A percentile compares a stretch with the other conserved stretches of the same genome.
Evolutionary conservation across 805 yeast species (phyloP).

Genomic region (Starmerella geochares): DNA sequence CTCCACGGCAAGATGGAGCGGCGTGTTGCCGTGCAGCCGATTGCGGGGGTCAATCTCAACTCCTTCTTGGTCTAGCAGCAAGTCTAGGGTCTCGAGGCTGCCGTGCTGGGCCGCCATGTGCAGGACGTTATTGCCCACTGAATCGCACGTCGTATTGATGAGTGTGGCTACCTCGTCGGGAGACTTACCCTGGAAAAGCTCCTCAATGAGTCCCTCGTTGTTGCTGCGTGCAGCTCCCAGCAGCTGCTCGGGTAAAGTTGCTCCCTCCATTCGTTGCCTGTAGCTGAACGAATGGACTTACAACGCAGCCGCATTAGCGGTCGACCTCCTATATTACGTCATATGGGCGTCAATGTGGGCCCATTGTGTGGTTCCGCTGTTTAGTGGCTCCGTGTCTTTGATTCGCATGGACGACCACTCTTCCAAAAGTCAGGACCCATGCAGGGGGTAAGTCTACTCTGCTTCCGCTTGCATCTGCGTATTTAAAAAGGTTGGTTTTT

Average conservation of each 20-base stretch:
- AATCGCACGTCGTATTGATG: constrained; percentile 61
- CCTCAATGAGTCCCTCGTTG: constrained; percentile 61
- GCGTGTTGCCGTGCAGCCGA: constrained; percentile 68
- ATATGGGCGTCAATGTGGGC: neutral
- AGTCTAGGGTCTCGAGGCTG: constrained; percentile 71
- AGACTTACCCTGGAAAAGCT: constrained; percentile 39
- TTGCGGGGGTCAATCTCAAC: constrained; percentile 80
- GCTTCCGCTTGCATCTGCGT: too few species aligned
- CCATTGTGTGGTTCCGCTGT: neutral
- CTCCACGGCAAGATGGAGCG: constrained; percentile 74
- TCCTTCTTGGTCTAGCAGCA: constrained; percentile 73
- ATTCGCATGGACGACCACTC: too few species aligned
- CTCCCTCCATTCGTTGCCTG: constrained; percentile 44
- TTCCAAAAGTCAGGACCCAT: too few species aligned
- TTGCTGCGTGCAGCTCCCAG: constrained; percentile 82
- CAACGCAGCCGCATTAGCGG: neutral
- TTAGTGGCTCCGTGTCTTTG: too few species aligned
- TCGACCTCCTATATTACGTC: neutral
- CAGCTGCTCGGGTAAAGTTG: constrained; percentile 65
- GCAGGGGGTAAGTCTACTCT: too few species aligned
- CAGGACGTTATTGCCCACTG: constrained; percentile 69
- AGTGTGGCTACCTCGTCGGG: constrained; percentile 35
- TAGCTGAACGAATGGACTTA: neutral
- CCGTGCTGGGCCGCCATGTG: constrained; percentile 79
- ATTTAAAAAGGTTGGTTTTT: too few species aligned